These are phyloP conservation scores for Diophrys appendiculata DNA, from an alignment of 73 alveolate genomes.

Conservation along the genomic window DNA sequence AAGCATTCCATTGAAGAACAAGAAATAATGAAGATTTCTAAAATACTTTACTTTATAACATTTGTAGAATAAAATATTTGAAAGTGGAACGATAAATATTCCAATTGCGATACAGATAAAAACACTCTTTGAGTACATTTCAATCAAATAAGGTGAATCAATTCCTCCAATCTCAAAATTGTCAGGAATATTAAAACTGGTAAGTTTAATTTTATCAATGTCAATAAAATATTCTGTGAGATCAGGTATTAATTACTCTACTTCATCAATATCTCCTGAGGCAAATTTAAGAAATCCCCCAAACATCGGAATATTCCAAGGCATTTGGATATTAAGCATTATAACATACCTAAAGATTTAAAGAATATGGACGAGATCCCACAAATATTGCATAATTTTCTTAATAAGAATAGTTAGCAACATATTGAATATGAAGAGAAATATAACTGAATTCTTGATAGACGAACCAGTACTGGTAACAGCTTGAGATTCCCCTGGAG, in stretches of 20 bases:
- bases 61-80: no score
- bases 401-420: slow-evolving; percentile 1
- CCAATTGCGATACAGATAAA: background rate
- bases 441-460: slow-evolving; percentile 8
- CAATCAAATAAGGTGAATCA: background rate
- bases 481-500: background rate
- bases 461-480: slow-evolving; percentile 7
- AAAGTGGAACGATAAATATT: background rate
- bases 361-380: slow-evolving; percentile 46
- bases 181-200: no score
- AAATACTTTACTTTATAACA: background rate
- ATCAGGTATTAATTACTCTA: slow-evolving; percentile 21
- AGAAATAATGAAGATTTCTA: background rate
- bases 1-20: background rate
- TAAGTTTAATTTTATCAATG: background rate
- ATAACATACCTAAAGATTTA: slow-evolving; percentile 26
- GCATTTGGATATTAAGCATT: slow-evolving; percentile 28
- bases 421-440: slow-evolving; percentile 9
- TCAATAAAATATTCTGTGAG: background rate
- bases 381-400: slow-evolving; percentile 20
- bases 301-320: slow-evolving; percentile 11
- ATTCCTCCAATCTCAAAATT: background rate
- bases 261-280: slow-evolving; percentile 44
- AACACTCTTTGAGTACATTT: background rate
- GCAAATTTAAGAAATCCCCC: slow-evolving; percentile 17